Base-by-base conservation (phyloP, 2,329 filamentous ascomycete species). In the Colletotrichum cordylinicola region DNA sequence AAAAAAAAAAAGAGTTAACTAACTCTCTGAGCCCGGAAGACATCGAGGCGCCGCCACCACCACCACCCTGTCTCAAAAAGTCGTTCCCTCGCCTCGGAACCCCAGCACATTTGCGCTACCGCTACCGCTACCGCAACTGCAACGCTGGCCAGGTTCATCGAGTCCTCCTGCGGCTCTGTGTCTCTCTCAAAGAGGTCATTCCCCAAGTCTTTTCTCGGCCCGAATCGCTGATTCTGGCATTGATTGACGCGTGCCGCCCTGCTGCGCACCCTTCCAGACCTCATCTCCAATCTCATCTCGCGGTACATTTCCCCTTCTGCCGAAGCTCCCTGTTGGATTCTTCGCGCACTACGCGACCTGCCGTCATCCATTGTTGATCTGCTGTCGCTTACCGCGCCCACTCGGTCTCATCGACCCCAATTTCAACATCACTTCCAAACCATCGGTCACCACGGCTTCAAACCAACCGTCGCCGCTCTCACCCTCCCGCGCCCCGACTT, bases 401-500 rank as follows among this genome's bases (percentile, higher is more conserved):
- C 13, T 61, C 43, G 37, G 39, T 48, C 58, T 52, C 62, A 55
- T 56, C 43, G 35, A 52, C 15, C 29, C 27, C 55, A 39, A 64
- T 43, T 43, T n/a, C 39, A 43, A 43, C 39, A 8, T 43, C 39
- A 56, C n/a, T 15, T 18, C 39, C 29, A n/a, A 27, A 64, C 27
- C 61, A 18, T 18, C 52, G 31, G 37, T 43, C 16, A 37, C 27
- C 65, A 64, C 74, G 58, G 64, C 74, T 64, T 69, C 60, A 52
- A 43, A n/a, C 65, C 43, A 55, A 43, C 39, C 58, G 24, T 66
- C n/a, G 10, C 58, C 21, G 15, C 39, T 65, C 52, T 21, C 39
- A 70, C 48, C 35, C 48, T 74, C 35, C 52, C 31, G 48, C 56
- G 61, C 71, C 74, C 78, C 39, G 78, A 76, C 78, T 78, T 33